Percentiles rank a stretch among this genome's conserved stretches.
phyloP scores from a whole-genome alignment of 192 early-diverging fungal species.

The Linnemannia elongata region DNA sequence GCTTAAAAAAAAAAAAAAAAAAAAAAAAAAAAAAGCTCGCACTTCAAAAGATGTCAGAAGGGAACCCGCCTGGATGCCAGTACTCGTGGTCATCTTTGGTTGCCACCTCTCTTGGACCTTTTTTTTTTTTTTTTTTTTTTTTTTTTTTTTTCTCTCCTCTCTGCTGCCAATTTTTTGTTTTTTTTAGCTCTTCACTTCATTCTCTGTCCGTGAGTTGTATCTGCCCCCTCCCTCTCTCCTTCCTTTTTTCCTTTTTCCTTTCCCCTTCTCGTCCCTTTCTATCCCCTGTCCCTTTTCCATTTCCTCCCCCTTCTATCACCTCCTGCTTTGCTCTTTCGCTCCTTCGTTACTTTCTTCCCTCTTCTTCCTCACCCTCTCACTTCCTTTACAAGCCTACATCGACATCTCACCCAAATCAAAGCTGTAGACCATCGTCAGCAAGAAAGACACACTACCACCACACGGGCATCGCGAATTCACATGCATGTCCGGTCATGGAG shows the following conservation, averaged over 20 bases:
- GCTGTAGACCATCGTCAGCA: background rate
- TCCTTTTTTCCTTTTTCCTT: background rate
- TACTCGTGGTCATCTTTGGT: too few relatives aligned
- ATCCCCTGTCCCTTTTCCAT: background rate
- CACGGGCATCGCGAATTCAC: conserved; percentile 7
- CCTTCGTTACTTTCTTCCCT: background rate
- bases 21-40: too few relatives aligned
- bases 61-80: too few relatives aligned
- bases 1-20: too few relatives aligned
- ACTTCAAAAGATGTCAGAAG: too few relatives aligned
- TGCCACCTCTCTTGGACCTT: too few relatives aligned
- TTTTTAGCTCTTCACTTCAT: too few relatives aligned
- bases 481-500: conserved; percentile 40
- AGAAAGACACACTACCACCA: background rate
- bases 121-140: too few relatives aligned
- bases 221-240: background rate
- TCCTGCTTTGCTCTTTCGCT: background rate
- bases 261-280: background rate
- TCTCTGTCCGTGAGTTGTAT: too few relatives aligned
- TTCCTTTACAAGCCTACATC: background rate
- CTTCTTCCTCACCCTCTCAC: background rate
- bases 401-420: background rate
- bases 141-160: too few relatives aligned
- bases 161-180: too few relatives aligned
- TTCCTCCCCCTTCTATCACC: background rate